Evolutionary conservation across 345 rosid species (phyloP), one percentile per base, ranked within the genome.

Genomic region (Anastatica hierochuntica): DNA sequence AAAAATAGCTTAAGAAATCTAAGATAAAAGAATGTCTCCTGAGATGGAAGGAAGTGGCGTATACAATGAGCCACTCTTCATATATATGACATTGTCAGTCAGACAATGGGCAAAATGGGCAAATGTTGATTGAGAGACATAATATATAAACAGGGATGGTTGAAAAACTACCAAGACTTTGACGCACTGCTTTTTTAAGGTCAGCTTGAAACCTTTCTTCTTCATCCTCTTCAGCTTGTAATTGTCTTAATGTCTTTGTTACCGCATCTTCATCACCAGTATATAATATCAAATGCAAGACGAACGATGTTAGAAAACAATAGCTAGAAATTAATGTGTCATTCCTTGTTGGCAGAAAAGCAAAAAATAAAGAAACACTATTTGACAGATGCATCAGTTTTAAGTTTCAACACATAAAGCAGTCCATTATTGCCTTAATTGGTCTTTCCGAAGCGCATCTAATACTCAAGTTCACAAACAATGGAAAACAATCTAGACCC

Each of bases 171-270:
- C 98, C 96, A 43, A 88, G 90, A 73, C 95, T 88, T 78, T 92
- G 95, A 42, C 74, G 82, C 43, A 85, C 82, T 36, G 96, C 96
- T 61, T 67, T 74, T 71, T 79, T 60, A 30, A 87, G 78, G 75
- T 92, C 96, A 66, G 96, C 88, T 70, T 92, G 98, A 74, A 84
- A 92, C 64, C 88, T 79, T 76, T 84, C 90, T 70, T 90, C 98
- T 18, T 84, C 90, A 23, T 84, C 94, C 68, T 87, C 90, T 76
- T 84, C 88, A 38, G 77, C 82, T 55, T 84, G 83, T 40, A 83
- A 74, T 58, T 85, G 85, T 64, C 90, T 78, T 70, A 77, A 59
- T 49, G 95, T 78, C 76, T 76, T 88, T 41, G 78, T 66, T 68
- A 68, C 79, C 43, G 50, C 49, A 37, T 81, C 94, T 64, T 40